phyloP scores from a whole-genome alignment of 163 green algal species.

The Chlamydomonas reinhardtii region DNA sequence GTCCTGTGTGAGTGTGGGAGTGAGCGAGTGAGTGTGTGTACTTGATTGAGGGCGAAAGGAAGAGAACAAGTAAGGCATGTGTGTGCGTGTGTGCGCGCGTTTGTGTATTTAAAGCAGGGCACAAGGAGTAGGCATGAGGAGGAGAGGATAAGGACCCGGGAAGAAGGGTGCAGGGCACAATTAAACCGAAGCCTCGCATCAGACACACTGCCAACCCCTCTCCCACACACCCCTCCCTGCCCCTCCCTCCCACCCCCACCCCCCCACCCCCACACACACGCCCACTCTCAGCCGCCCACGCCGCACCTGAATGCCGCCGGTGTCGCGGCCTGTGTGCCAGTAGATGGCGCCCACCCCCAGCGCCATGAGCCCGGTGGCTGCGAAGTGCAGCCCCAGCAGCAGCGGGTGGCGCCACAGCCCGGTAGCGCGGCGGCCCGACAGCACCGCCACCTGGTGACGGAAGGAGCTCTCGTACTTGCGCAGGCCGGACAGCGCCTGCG shows the following conservation, averaged over 20 bases:
- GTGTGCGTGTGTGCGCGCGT: too few relatives aligned
- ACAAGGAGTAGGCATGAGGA: too few relatives aligned
- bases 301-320: constrained; percentile 61
- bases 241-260: not conserved
- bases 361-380: constrained; percentile 68
- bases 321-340: constrained; percentile 67
- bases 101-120: too few relatives aligned
- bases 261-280: not conserved
- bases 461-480: constrained; percentile 55
- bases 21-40: not conserved
- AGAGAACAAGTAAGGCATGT: too few relatives aligned
- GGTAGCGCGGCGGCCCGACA: constrained; percentile 49
- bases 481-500: constrained; percentile 28
- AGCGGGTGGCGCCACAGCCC: constrained; percentile 75
- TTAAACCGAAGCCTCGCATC: too few relatives aligned
- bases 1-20: constrained; percentile 63
- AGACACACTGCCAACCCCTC: too few relatives aligned
- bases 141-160: too few relatives aligned
- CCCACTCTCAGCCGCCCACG: too few relatives aligned
- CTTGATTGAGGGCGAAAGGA: too few relatives aligned
- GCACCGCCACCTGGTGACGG: constrained; percentile 48
- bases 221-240: not conserved
- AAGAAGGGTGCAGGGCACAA: too few relatives aligned
- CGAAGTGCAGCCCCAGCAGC: constrained; percentile 75
- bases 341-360: constrained; percentile 73